Evolutionary conservation across 148 eudicot genomes (phyloP).

Genomic region (Rhododendron griersonianum): DNA sequence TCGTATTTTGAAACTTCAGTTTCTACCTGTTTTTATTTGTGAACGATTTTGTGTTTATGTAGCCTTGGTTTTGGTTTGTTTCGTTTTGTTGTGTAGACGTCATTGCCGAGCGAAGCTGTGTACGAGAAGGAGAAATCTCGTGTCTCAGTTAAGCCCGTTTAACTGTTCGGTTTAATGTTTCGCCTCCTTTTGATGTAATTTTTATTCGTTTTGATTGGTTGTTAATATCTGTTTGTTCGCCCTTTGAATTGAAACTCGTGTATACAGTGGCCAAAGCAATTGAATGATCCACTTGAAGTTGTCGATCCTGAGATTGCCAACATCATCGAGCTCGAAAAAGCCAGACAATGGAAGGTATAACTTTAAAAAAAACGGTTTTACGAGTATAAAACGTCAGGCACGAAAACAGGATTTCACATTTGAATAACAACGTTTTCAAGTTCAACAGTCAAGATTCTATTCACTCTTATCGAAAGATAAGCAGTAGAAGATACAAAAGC

Average conservation of each 20-base stretch:
- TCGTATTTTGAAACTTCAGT: neutral
- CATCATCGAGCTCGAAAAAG: slow-evolving; percentile 88
- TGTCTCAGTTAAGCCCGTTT: slow-evolving; percentile 53
- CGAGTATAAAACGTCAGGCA: neutral
- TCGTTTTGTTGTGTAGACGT: slow-evolving; percentile 38
- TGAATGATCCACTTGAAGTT: slow-evolving; percentile 83
- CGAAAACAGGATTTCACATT: neutral
- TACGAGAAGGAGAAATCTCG: slow-evolving; percentile 59
- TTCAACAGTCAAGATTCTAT: neutral
- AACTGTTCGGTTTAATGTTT: slow-evolving; percentile 13
- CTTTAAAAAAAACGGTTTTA: neutral
- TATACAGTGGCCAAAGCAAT: slow-evolving; percentile 89
- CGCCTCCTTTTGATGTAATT: neutral
- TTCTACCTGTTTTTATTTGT: neutral
- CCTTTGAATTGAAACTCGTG: neutral
- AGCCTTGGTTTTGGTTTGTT: slow-evolving; percentile 2
- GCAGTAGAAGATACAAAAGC: neutral
- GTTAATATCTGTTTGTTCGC: neutral
- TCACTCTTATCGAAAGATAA: neutral
- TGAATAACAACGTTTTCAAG: neutral
- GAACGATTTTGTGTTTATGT: neutral
- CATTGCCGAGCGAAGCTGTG: slow-evolving; percentile 73
- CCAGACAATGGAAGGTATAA: slow-evolving; percentile 94
- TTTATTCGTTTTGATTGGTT: neutral
- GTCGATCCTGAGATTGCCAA: slow-evolving; percentile 96